These are phyloP conservation scores for Triticum urartu DNA, from an alignment of 176 grass and related monocot genomes.

Conservation along the genomic window DNA sequence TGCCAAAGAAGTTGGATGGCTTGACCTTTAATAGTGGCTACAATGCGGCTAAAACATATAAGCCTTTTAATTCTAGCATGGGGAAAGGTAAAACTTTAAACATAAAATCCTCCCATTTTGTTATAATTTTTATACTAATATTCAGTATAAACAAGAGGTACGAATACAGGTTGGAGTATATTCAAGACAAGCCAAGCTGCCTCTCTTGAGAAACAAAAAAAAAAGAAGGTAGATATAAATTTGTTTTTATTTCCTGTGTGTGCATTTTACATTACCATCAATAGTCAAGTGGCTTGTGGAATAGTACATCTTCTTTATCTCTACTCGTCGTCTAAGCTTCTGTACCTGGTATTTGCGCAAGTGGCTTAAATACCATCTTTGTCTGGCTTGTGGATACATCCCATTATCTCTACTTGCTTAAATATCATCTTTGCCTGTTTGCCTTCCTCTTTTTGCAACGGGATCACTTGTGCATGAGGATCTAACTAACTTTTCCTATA, in stretches of 20 bases:
- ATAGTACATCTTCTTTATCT: neutral
- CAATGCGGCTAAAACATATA: neutral
- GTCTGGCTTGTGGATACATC: neutral
- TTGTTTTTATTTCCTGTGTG: neutral
- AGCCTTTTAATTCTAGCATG: neutral
- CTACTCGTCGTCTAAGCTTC: neutral
- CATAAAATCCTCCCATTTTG: neutral
- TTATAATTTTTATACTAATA: neutral
- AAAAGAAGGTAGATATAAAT: slow-evolving; percentile 39
- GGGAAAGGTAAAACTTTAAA: neutral
- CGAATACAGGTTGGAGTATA: neutral
- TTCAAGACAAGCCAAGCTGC: slow-evolving; percentile 19
- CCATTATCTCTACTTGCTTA: neutral
- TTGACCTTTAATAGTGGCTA: slow-evolving; percentile 39
- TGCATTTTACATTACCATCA: neutral
- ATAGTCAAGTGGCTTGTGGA: neutral
- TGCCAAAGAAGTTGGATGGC: slow-evolving; percentile 43
- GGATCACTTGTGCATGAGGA: neutral
- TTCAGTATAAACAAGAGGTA: neutral
- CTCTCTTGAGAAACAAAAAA: neutral
- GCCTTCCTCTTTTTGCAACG: neutral
- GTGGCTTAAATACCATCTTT: neutral
- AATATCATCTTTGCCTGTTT: neutral
- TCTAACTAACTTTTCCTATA: neutral
- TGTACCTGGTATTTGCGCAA: neutral